Percentiles rank a stretch among this genome's conserved stretches.
Conservation (phyloP, 805 yeast species). For the Sugiyamaella valdiviana region DNA sequence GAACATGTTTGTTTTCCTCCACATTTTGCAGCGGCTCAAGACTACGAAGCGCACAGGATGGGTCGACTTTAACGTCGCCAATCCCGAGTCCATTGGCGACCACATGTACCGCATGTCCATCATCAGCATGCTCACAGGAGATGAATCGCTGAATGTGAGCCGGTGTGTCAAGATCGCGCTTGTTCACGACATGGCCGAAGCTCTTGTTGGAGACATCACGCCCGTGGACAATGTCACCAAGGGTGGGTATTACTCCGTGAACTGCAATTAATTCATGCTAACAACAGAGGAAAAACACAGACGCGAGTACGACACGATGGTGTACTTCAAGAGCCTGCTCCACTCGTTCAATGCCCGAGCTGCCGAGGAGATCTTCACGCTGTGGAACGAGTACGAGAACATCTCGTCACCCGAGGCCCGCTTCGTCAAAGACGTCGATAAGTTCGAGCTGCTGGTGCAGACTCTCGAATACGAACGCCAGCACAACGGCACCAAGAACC, state of each 20-base stretch:
- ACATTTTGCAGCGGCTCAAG: conserved; percentile 66
- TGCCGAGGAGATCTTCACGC: conserved; percentile 56
- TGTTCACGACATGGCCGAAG: conserved; percentile 91
- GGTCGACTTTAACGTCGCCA: conserved; percentile 59
- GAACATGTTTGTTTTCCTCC: conserved; percentile 44
- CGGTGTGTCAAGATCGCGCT: conserved; percentile 80
- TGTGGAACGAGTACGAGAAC: conserved; percentile 88
- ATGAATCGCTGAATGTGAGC: conserved; percentile 48
- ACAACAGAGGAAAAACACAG: conserved; percentile 63
- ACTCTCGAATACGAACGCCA: conserved; percentile 62
- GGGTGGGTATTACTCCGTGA: conserved; percentile 16
- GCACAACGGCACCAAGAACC: conserved; percentile 48
- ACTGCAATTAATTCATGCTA: too few species aligned
- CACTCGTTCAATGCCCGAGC: conserved; percentile 57
- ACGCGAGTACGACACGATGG: conserved; percentile 68
- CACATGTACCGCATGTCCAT: conserved; percentile 95
- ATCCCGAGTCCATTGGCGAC: conserved; percentile 71
- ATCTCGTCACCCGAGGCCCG: conserved; percentile 75
- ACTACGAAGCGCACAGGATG: conserved; percentile 88
- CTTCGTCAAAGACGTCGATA: conserved; percentile 90
- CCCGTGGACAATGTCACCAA: conserved; percentile 71
- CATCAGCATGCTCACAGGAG: conserved; percentile 60
- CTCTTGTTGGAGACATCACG: conserved; percentile 90
- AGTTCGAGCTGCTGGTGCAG: conserved; percentile 66
- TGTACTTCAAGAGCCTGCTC: conserved; percentile 52